Conservation (phyloP, 2,329 filamentous ascomycete genomes). For the Fusarium sp. region DNA sequence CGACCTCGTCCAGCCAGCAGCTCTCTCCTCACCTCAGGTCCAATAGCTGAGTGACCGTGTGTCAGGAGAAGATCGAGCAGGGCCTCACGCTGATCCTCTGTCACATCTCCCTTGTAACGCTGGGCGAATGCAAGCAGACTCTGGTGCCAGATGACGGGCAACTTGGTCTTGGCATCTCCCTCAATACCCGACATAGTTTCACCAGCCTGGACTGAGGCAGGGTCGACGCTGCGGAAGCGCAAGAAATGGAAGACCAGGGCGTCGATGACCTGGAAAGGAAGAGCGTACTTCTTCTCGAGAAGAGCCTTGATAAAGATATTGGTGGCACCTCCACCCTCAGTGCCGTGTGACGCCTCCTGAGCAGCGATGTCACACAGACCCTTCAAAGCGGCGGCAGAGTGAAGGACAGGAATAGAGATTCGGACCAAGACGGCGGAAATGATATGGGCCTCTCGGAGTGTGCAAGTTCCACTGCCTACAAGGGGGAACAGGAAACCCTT, state of each 20-base stretch:
- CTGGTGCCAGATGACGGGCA: constrained; percentile 98
- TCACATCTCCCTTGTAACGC: constrained; percentile 94
- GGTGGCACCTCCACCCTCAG: constrained; percentile 88
- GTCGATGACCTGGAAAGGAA: constrained; percentile 95
- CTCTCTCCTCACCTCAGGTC: constrained; percentile 90
- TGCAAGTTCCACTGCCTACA: constrained; percentile 86
- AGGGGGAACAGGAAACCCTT: constrained; percentile 95
- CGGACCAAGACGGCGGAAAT: constrained; percentile 86
- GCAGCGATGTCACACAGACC: constrained; percentile 94
- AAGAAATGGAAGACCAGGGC: constrained; percentile 96
- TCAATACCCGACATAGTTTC: constrained; percentile 65
- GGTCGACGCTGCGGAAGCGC: constrained; percentile 80
- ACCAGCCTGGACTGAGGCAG: constrained; percentile 61
- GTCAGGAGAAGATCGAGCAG: constrained; percentile 86
- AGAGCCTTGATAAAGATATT: constrained; percentile 96
- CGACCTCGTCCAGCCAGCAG: constrained; percentile 87
- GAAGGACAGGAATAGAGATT: constrained; percentile 88
- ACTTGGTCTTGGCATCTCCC: constrained; percentile 67
- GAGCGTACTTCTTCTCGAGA: constrained; percentile 95
- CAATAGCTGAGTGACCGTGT: constrained; percentile 87
- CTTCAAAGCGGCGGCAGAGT: constrained; percentile 91
- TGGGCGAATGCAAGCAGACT: constrained; percentile 92
- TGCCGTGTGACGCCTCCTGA: constrained; percentile 83
- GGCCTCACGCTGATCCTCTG: constrained; percentile 92
- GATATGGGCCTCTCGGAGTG: constrained; percentile 90